phyloP scores from a whole-genome alignment of 1,284 basidiomycete species.

The Leucoagaricus sp. region DNA sequence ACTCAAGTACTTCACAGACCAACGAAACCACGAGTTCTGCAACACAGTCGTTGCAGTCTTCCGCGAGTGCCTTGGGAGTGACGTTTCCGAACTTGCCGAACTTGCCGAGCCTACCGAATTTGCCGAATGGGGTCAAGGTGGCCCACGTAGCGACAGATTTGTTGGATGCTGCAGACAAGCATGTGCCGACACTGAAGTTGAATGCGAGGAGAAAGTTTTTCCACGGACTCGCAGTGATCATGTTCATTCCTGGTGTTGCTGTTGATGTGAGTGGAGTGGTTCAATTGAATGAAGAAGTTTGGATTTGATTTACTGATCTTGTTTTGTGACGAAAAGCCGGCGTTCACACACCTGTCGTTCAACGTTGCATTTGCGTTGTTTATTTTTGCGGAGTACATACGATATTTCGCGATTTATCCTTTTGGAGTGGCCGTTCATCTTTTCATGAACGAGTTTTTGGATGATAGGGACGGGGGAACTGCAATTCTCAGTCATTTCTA shows the following conservation, averaged over 20 bases:
- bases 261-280: conserved; percentile 76
- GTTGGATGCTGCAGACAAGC: conserved; percentile 85
- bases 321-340: conserved; percentile 68
- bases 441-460: conserved; percentile 97
- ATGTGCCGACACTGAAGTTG: conserved; percentile 85
- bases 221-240: conserved; percentile 91
- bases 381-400: conserved; percentile 94
- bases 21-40: conserved; percentile 1
- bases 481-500: conserved; percentile 98
- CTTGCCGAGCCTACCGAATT: conserved; percentile 32
- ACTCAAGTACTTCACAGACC: background rate
- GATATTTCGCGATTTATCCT: conserved; percentile 98
- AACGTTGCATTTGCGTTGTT: conserved; percentile 92
- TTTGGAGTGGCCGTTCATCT: conserved; percentile 93
- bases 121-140: conserved; percentile 45
- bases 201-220: conserved; percentile 99
- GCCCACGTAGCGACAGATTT: conserved; percentile 77
- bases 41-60: conserved; percentile 11
- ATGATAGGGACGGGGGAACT: conserved; percentile 93
- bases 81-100: conserved; percentile 56
- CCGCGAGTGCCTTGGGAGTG: conserved; percentile 34
- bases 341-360: conserved; percentile 94
- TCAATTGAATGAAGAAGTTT: background rate
- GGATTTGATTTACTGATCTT: conserved; percentile 12
- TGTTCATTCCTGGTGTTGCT: conserved; percentile 94